Base-by-base conservation (phyloP, 1,284 basidiomycete species). In the Gomphus bonarii region DNA sequence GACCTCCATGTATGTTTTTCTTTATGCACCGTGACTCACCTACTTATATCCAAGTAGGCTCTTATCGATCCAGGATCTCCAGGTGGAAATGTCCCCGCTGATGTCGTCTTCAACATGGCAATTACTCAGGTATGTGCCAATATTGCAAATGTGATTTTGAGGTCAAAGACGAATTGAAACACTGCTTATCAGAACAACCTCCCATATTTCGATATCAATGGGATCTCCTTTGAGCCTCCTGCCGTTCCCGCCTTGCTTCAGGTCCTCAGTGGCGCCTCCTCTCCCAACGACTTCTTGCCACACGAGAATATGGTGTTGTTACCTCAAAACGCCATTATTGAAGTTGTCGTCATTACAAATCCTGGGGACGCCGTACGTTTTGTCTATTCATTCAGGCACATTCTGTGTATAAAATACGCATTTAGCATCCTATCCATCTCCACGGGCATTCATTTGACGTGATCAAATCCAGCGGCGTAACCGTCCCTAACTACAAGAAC, bases 181-280 rank as follows among this genome's bases (percentile, higher is more conserved):
- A 4, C 20, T 9, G 25, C 25, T 44, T 22, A 3, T 22, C 42
- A 40, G 35, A 31, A 46, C 10, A 48, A 40, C 50, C 25, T 33
- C 8, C 2, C 54, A 25, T 48, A 33, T 18, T 69, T 63, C 40
- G 59, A 22, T 16, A 63, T 68, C 10, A 73, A 72, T 43, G 68
- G 67, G 20, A 43, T 51, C 30, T 52, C 55, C 3, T 73, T 70
- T 48, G 40, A 49, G 22, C 63, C 72, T 3, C 72, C 71, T 0
- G 58, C 63, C 3, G 54, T 61, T 5, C 73, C 73, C 12, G 67
- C 70, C 1, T 61, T 74, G 1, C 54, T 74, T 42, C 77, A 80
- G 58, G 73, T 79, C 33, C 61, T 80, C 28, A 77, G 71, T 50
- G 78, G 78, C 3, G 65, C 68, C 10, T 60, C 63, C 33, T 48